phyloP scores from a whole-genome alignment of 345 rosid species.

The Iberis pinnata region DNA sequence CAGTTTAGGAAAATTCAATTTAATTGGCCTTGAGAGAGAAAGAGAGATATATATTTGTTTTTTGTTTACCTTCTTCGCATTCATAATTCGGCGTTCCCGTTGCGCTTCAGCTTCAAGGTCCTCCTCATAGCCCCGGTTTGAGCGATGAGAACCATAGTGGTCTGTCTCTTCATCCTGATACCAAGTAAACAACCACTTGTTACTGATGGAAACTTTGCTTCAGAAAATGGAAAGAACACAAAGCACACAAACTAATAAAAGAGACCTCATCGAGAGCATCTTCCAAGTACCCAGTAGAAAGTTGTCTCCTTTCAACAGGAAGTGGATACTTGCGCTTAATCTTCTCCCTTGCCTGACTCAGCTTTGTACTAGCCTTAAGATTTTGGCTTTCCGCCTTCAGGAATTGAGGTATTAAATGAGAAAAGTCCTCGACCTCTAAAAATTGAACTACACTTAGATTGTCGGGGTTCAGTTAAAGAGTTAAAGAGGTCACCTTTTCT shows the following conservation, averaged over 20 bases:
- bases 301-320: conserved; percentile 63
- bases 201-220: conserved; percentile 2
- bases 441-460: neutral
- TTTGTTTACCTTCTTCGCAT: conserved; percentile 77
- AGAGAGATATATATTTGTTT: neutral
- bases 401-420: conserved; percentile 11
- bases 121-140: conserved; percentile 78
- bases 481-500: conserved; percentile 62
- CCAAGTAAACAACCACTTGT: conserved; percentile 22
- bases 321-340: conserved; percentile 74
- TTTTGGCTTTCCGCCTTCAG: conserved; percentile 57
- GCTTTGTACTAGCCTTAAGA: conserved; percentile 77
- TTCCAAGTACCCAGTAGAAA: conserved; percentile 89
- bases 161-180: conserved; percentile 80
- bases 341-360: conserved; percentile 87
- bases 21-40: neutral
- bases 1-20: neutral
- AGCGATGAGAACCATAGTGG: conserved; percentile 65
- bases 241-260: conserved; percentile 3
- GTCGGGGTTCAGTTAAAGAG: neutral
- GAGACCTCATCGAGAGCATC: conserved; percentile 94
- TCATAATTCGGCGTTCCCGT: conserved; percentile 82
- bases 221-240: conserved; percentile 14
- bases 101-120: conserved; percentile 87
- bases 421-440: conserved; percentile 3